Conservation (phyloP, 306 rosid species). For the Ceratonia siliqua region DNA sequence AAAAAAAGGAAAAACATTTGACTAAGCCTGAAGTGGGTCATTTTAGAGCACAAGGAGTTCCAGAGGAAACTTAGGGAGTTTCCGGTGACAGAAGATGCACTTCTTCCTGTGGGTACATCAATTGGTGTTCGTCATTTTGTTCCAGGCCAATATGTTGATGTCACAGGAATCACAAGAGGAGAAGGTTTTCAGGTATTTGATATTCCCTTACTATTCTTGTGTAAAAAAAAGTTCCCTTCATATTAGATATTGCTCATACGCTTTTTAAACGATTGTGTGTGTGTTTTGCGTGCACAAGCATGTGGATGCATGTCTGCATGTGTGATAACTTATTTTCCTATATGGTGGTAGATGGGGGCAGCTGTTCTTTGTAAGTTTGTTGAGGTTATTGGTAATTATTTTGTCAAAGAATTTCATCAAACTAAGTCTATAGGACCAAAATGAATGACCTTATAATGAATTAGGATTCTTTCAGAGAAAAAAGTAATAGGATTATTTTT, state of each 20-base stretch:
- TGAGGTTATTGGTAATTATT: not conserved
- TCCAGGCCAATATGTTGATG: slow-evolving; percentile 92
- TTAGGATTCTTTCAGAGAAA: too few species aligned
- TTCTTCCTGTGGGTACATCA: slow-evolving; percentile 85
- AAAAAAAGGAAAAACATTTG: slow-evolving; percentile 92
- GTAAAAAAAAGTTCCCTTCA: too few species aligned
- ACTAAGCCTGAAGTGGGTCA: slow-evolving; percentile 95
- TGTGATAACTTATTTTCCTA: not conserved
- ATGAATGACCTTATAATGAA: not conserved
- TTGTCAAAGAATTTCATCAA: not conserved
- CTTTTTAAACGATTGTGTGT: not conserved
- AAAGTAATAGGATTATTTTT: not conserved
- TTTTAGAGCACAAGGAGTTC: slow-evolving; percentile 97
- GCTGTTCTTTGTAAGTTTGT: slow-evolving; percentile 7
- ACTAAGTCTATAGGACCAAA: not conserved
- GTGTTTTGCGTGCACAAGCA: slow-evolving; percentile 10
- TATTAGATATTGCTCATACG: not conserved
- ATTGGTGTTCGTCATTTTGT: slow-evolving; percentile 94
- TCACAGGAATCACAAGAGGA: slow-evolving; percentile 83
- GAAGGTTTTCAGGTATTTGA: slow-evolving; percentile 87
- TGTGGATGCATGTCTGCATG: not conserved
- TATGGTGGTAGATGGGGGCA: not conserved
- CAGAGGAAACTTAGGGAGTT: slow-evolving; percentile 91
- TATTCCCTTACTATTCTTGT: too few species aligned
- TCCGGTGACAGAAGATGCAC: slow-evolving; percentile 93